Conservation (phyloP, 1,284 basidiomycete species). For the Cutaneotrichosporon dermatis region DNA sequence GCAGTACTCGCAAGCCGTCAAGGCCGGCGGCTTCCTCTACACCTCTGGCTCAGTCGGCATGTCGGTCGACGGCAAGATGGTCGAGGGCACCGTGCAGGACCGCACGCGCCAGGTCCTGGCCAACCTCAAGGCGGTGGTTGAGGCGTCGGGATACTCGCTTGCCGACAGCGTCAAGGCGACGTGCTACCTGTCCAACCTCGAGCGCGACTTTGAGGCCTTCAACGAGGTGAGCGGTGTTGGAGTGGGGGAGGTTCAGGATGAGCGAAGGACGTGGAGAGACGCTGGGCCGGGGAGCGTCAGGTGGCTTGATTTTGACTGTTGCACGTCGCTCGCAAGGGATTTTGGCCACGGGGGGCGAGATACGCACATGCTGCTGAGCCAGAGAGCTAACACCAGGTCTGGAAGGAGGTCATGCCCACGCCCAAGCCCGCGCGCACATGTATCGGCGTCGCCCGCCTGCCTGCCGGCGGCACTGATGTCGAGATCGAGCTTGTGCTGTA, state of each 20-base stretch:
- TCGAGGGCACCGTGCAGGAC: constrained; percentile 40
- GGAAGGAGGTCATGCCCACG: constrained; percentile 42
- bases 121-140: constrained; percentile 41
- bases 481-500: constrained; percentile 64
- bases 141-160: constrained; percentile 33
- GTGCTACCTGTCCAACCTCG: constrained; percentile 42
- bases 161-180: constrained; percentile 42
- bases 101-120: constrained; percentile 40
- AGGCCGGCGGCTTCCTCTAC: constrained; percentile 41
- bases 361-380: no score
- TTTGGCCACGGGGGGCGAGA: no score
- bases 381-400: constrained; percentile 5
- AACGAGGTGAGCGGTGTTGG: constrained; percentile 29
- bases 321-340: constrained; percentile 14
- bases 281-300: no score
- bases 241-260: no score
- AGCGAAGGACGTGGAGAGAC: no score
- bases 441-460: constrained; percentile 60
- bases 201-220: constrained; percentile 35
- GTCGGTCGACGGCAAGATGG: constrained; percentile 40
- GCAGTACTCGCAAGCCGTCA: constrained; percentile 44
- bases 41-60: constrained; percentile 42
- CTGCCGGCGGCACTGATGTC: constrained; percentile 57
- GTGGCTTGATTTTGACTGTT: no score
- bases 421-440: constrained; percentile 62